A percentile compares a stretch with the other conserved stretches of the same genome.
Conservation (phyloP, 108 stramenopile genomes). For the Schizochytrium sp. region DNA sequence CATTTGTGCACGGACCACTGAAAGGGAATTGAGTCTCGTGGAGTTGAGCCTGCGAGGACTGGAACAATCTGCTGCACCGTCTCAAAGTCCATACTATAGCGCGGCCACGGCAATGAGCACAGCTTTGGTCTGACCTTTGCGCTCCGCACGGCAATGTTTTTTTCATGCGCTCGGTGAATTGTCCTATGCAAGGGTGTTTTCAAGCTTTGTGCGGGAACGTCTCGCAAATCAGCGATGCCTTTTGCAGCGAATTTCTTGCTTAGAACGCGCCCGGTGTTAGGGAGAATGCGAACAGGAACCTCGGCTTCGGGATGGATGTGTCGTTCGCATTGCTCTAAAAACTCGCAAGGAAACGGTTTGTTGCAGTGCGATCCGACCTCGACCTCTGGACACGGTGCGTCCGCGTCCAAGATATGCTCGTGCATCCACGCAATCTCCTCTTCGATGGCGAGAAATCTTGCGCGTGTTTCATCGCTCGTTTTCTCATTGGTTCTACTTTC, state of each 20-base stretch:
- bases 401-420: neutral
- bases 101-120: neutral
- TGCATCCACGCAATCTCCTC: neutral
- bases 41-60: neutral
- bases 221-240: neutral
- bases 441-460: neutral
- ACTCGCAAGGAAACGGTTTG: neutral
- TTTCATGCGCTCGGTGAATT: neutral
- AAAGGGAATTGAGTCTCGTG: neutral
- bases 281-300: neutral
- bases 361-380: neutral
- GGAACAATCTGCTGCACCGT: neutral
- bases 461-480: no score
- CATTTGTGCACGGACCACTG: conserved; percentile 1
- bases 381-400: neutral
- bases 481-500: no score
- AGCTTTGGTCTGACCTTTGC: neutral
- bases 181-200: neutral
- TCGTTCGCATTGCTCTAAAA: neutral
- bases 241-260: neutral
- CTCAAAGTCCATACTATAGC: conserved; percentile 1
- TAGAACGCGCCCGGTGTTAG: neutral
- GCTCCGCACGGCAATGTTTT: no score
- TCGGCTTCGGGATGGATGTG: neutral
- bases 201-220: neutral